Evolutionary conservation across 805 yeast species (phyloP).

Genomic region (Starmerella ratchasimensis): DNA sequence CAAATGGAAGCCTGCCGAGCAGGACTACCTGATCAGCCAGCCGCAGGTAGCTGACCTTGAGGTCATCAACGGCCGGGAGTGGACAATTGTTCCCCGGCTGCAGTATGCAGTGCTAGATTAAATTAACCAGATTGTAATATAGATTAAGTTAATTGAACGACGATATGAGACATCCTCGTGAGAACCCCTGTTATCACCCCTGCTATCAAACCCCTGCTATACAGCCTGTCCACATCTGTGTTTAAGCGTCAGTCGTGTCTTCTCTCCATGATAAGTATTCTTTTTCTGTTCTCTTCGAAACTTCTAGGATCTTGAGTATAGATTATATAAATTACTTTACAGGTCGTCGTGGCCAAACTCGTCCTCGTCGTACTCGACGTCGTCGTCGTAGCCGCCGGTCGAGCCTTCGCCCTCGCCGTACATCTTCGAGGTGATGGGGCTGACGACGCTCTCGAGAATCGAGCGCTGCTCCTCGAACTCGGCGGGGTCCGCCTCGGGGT

Average conservation of each 20-base stretch:
- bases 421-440: constrained; percentile 84
- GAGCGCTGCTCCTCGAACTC: constrained; percentile 89
- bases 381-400: constrained; percentile 42
- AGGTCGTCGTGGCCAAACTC: constrained; percentile 19
- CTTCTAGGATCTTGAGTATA: not conserved
- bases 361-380: constrained; percentile 22
- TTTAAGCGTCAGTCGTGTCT: not conserved
- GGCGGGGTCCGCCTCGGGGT: constrained; percentile 76
- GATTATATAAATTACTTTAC: constrained; percentile 3
- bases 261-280: too few relatives aligned
- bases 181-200: too few relatives aligned
- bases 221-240: too few relatives aligned
- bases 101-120: not conserved
- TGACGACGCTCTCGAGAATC: constrained; percentile 63
- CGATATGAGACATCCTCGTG: too few relatives aligned
- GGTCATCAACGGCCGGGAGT: not conserved
- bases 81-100: not conserved
- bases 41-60: not conserved
- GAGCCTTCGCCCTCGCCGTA: constrained; percentile 45
- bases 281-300: not conserved
- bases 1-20: not conserved
- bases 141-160: too few relatives aligned
- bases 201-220: too few relatives aligned
- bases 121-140: not conserved
- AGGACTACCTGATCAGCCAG: not conserved